Evolutionary conservation across 805 yeast genomes (phyloP).

Genomic region (Debaryomyces hansenii): DNA sequence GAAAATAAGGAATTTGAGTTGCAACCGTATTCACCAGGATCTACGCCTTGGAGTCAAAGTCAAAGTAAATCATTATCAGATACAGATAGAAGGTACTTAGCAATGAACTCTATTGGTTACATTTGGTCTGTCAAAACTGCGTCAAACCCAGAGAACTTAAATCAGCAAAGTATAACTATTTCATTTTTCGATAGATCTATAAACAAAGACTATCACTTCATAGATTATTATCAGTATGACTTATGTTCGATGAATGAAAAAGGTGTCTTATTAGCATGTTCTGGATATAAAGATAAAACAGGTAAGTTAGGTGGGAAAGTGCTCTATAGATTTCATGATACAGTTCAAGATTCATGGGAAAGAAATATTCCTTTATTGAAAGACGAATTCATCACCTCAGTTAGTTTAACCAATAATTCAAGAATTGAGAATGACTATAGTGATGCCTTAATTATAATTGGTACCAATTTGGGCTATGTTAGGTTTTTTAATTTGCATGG

Average conservation of each 20-base stretch:
- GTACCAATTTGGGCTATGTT: constrained; percentile 75
- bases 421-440: constrained; percentile 8
- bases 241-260: constrained; percentile 68
- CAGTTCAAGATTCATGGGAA: constrained; percentile 71
- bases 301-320: constrained; percentile 41
- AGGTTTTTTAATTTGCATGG: constrained; percentile 74
- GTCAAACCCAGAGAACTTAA: constrained; percentile 10
- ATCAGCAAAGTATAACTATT: constrained; percentile 72
- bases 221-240: constrained; percentile 70
- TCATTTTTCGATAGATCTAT: constrained; percentile 78
- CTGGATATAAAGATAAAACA: constrained; percentile 23
- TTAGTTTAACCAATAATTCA: constrained; percentile 51
- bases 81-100: constrained; percentile 68
- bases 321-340: constrained; percentile 68
- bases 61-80: constrained; percentile 14
- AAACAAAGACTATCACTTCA: constrained; percentile 82
- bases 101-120: constrained; percentile 80
- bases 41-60: constrained; percentile 58
- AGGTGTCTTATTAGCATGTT: constrained; percentile 61
- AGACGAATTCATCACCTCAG: constrained; percentile 64
- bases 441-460: constrained; percentile 55
- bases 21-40: constrained; percentile 79
- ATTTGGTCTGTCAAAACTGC: constrained; percentile 65
- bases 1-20: constrained; percentile 20
- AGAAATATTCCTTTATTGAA: constrained; percentile 50